These are phyloP conservation scores for Serendipita vermifera DNA, from an alignment of 768 basidiomycete genomes.

Conservation along the genomic window DNA sequence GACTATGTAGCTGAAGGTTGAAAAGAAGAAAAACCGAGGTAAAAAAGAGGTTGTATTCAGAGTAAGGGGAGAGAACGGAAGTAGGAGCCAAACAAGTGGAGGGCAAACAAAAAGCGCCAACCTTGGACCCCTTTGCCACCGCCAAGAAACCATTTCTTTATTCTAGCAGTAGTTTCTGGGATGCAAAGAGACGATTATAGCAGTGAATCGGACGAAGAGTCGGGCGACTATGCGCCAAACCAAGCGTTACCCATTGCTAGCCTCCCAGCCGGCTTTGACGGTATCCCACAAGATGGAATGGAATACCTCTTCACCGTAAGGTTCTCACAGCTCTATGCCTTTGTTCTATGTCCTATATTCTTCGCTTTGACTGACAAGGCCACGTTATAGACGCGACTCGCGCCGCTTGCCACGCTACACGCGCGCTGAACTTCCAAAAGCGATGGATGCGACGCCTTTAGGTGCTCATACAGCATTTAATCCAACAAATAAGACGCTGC, in stretches of 20 bases:
- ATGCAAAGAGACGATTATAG: no score
- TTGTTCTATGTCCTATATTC: background rate
- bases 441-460: conserved; percentile 22
- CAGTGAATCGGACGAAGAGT: conserved; percentile 24
- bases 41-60: background rate
- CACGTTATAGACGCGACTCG: conserved; percentile 49
- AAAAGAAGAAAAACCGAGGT: conserved; percentile 2
- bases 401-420: conserved; percentile 49
- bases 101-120: background rate
- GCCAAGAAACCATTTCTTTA: conserved; percentile 3
- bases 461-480: conserved; percentile 14
- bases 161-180: background rate
- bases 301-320: conserved; percentile 74
- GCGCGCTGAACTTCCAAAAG: conserved; percentile 58
- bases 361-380: background rate
- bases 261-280: conserved; percentile 55
- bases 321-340: conserved; percentile 25
- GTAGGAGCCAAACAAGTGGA: background rate
- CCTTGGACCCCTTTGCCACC: background rate
- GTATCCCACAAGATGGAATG: conserved; percentile 53
- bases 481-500: conserved; percentile 18
- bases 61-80: background rate
- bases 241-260: conserved; percentile 59
- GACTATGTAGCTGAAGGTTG: conserved; percentile 17
- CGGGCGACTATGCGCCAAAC: conserved; percentile 12